Base-by-base conservation (phyloP, 2,329 filamentous ascomycete genomes). In the Neofusicoccum cordaticola region DNA sequence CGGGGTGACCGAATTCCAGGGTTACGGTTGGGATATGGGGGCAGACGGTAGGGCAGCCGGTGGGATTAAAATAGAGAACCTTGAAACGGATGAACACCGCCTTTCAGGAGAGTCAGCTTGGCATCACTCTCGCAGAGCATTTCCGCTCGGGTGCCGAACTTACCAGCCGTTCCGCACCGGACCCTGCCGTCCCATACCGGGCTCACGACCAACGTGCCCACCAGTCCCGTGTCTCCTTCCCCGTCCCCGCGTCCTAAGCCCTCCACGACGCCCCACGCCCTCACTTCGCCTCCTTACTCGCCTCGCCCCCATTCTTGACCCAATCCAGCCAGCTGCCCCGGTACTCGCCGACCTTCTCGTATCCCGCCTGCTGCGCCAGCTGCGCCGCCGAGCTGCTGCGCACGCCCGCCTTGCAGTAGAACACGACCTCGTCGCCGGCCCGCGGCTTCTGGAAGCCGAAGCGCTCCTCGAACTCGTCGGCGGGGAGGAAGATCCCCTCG, bases 391-490 rank as follows among this genome's bases (percentile, higher is more conserved):
- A 86, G 51, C 84, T 82, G 70, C 91, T 92, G 74, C 95, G 84
- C 68, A 98, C 91, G 2, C 95, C 95, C 0, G 93, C 89, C 80
- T 92, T 96, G 80, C 95, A 99, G 78, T 97, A 98, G 72, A 98
- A 95, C 3, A 98, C 84, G 13, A 97, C 71, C 66, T 81, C 76
- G 56, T 75, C 71, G 50, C 86, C 82, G 66, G 80, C 81, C 2
- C 72, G 71, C 0, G 89, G 93, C 66, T 91, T 90, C 66, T 83
- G 79, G 73, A 90, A 96, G 3, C 92, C 93, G 77, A 92, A 93
- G 15, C 89, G 81, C 66, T 92, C 91, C 73, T 90, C 85, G 73
- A 98, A 98, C 68, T 97, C 93, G 12, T 91, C 90, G 0, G 84
- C 82, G 0, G 83, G 75, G 7, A 97, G 84, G 76, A 93, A 90